Evolutionary conservation across 805 yeast genomes (phyloP), one percentile per base, ranked within the genome.

Genomic region (Tetrapisispora arboricola): DNA sequence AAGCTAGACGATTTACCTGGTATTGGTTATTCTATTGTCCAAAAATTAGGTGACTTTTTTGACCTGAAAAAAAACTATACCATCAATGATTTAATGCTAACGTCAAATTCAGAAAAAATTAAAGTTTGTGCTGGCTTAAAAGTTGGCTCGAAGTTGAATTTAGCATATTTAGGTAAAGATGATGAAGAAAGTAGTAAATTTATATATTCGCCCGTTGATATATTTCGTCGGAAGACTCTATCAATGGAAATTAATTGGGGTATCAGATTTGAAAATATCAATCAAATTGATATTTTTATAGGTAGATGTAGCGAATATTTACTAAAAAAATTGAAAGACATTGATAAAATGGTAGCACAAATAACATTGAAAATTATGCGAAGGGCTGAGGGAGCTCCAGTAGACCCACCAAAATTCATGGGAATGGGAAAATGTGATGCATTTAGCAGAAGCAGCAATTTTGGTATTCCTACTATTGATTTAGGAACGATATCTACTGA

Each of bases 171-270:
- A 11, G 96, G 96, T 0, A 60, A 68, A 10, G 96, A 90, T 58
- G 62, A 66, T 35, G 73, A 82, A 0, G 70, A 70, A 42, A 46
- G 50, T 5, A 72, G 80, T 38, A 76, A 73, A 29, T 64, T 80
- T n/a, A 57, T 75, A 24, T 45, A 57, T 8, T 66, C 68, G 25
- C 75, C 77, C 9, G 62, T 66, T 13, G 75, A 63, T 39, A 42
- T 35, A 37, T 67, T 77, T 16, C 69, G 74, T 11, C 67, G 94
- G 21, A 86, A 85, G 50, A 75, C 92, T 1, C 72, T 90, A 0
- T 85, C 95, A 0, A 82, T 87, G 4, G 97, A 90, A 54, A 80
- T 90, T 21, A 84, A 86, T 46, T 90, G 86, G 80, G 97, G 96
- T 0, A 83, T 90, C 1, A 57, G 97, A 36, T 82, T 88, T 48